These are phyloP conservation scores for Amesomyces nigricolor DNA, from an alignment of 2,329 filamentous ascomycete genomes.

Conservation along the genomic window DNA sequence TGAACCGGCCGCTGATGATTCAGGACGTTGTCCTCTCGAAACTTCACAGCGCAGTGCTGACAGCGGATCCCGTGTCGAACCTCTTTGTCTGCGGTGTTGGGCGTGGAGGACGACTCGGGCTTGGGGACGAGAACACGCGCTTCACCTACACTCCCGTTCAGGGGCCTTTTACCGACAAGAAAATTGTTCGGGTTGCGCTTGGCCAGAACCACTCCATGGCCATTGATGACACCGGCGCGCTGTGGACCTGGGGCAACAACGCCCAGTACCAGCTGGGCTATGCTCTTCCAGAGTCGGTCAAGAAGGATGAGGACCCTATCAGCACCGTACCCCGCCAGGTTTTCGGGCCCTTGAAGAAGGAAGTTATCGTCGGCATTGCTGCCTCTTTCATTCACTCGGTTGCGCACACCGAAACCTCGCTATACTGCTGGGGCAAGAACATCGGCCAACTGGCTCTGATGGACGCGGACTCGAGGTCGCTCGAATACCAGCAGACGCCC, in stretches of 20 bases:
- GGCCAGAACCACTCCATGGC: constrained; percentile 90
- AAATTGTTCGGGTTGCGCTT: constrained; percentile 70
- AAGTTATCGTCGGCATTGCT: constrained; percentile 72
- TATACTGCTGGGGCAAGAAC: constrained; percentile 95
- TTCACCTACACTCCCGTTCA: constrained; percentile 83
- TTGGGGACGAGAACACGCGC: constrained; percentile 82
- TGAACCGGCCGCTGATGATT: constrained; percentile 66
- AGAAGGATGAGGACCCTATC: constrained; percentile 76
- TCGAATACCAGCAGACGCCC: constrained; percentile 76
- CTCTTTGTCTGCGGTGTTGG: constrained; percentile 91
- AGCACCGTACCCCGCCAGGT: constrained; percentile 80
- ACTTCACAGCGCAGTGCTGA: constrained; percentile 82
- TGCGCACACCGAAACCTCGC: constrained; percentile 69
- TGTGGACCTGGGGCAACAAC: constrained; percentile 94
- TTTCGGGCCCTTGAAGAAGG: constrained; percentile 85
- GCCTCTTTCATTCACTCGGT: constrained; percentile 91
- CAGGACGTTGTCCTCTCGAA: constrained; percentile 86
- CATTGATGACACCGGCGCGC: constrained; percentile 76
- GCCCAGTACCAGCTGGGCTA: constrained; percentile 83
- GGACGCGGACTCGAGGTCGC: constrained; percentile 87
- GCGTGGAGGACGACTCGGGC: constrained; percentile 79
- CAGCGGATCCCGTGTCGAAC: constrained; percentile 80
- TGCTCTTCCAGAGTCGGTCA: constrained; percentile 57
- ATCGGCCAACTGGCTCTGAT: constrained; percentile 89
- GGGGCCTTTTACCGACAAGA: constrained; percentile 67